Percentiles rank a stretch among this genome's conserved stretches.
phyloP scores from a whole-genome alignment of 2,329 filamentous ascomycete genomes.

The Sporothrix humicola region DNA sequence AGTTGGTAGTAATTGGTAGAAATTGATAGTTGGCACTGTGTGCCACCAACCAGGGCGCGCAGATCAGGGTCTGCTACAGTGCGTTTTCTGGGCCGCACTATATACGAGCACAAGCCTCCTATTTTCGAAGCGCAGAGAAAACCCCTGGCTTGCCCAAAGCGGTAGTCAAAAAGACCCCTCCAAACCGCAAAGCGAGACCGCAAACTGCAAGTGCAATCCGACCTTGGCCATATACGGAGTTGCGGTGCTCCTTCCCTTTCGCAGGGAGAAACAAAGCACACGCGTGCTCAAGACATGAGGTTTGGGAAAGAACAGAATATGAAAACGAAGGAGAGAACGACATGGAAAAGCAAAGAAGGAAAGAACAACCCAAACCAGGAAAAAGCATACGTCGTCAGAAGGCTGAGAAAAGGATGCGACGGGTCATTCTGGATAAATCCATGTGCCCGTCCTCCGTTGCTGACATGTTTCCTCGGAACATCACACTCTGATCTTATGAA shows the following conservation, averaged over 20 bases:
- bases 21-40: not conserved
- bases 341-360: not conserved
- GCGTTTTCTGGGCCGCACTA: not conserved
- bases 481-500: not conserved
- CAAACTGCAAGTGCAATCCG: not conserved
- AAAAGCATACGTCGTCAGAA: not conserved
- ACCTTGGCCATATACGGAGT: not conserved
- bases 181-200: not conserved
- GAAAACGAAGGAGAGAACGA: not conserved
- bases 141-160: slow-evolving; percentile 25
- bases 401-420: not conserved
- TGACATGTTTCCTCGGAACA: not conserved
- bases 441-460: not conserved
- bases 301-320: not conserved
- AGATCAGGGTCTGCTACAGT: not conserved
- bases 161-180: slow-evolving; percentile 4
- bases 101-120: slow-evolving; percentile 22
- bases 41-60: too few relatives aligned
- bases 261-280: slow-evolving; percentile 15
- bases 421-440: slow-evolving; percentile 13
- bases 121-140: slow-evolving; percentile 13
- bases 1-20: not conserved
- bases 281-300: not conserved
- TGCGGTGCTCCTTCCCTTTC: not conserved
- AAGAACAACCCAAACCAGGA: slow-evolving; percentile 7